phyloP scores from a whole-genome alignment of 306 rosid species.

The Medicago truncatula region MtrunA17r5.0-ANR NC_053049.1:14692001-14692500 shows the following conservation, averaged over 20 bases:
- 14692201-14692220: slow-evolving; percentile 86
- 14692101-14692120: background rate
- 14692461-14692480: background rate
- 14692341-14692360: background rate
- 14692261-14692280: background rate
- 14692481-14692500: slow-evolving; percentile 9
- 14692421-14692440: background rate
- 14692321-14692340: slow-evolving; percentile 12
- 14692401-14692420: slow-evolving; percentile 20
- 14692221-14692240: slow-evolving; percentile 78
- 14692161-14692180: slow-evolving; percentile 80
- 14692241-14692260: slow-evolving; percentile 25
- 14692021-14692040: slow-evolving; percentile 9
- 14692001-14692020: slow-evolving; percentile 31
- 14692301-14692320: no score
- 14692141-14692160: slow-evolving; percentile 54
- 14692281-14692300: no score
- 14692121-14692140: background rate
- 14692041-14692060: background rate
- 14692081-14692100: background rate
- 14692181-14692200: slow-evolving; percentile 97
- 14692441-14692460: slow-evolving; percentile 16
- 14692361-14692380: slow-evolving; percentile 33
- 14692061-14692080: slow-evolving; percentile 7
- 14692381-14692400: slow-evolving; percentile 33